Evolutionary conservation across 257 asterid species (phyloP).

Genomic region (Jacaranda mimosifolia): DNA sequence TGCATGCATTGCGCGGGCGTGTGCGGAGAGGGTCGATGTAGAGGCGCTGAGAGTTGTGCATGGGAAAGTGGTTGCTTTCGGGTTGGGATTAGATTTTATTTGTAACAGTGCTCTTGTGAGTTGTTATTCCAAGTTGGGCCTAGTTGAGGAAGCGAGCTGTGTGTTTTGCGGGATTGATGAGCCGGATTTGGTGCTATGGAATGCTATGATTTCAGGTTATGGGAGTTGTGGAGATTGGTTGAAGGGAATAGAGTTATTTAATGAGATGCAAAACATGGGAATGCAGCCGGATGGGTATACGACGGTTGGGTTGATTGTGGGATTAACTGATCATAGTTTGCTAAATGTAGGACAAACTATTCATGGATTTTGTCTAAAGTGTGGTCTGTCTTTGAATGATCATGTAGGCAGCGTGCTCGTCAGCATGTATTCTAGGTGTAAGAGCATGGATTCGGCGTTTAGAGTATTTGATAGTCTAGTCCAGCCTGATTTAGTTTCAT

Average conservation of each 20-base stretch:
- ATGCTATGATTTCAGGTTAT: constrained; percentile 72
- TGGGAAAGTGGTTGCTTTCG: constrained; percentile 58
- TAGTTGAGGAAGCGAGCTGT: constrained; percentile 52
- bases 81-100: constrained; percentile 67
- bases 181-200: constrained; percentile 87
- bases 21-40: constrained; percentile 53
- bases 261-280: constrained; percentile 57
- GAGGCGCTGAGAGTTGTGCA: constrained; percentile 58
- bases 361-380: constrained; percentile 67
- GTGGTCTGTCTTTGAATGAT: constrained; percentile 57
- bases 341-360: constrained; percentile 53
- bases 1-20: constrained; percentile 74
- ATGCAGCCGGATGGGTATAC: constrained; percentile 74
- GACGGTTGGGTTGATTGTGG: constrained; percentile 62
- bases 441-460: constrained; percentile 57
- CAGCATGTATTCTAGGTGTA: constrained; percentile 65
- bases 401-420: constrained; percentile 74
- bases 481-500: constrained; percentile 78
- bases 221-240: constrained; percentile 58
- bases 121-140: constrained; percentile 73
- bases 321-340: constrained; percentile 42
- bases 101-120: constrained; percentile 73
- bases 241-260: constrained; percentile 55
- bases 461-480: constrained; percentile 49
- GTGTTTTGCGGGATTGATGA: constrained; percentile 56